Base-by-base conservation (phyloP, 148 eudicot genomes). In the Limonium bicolor region DNA sequence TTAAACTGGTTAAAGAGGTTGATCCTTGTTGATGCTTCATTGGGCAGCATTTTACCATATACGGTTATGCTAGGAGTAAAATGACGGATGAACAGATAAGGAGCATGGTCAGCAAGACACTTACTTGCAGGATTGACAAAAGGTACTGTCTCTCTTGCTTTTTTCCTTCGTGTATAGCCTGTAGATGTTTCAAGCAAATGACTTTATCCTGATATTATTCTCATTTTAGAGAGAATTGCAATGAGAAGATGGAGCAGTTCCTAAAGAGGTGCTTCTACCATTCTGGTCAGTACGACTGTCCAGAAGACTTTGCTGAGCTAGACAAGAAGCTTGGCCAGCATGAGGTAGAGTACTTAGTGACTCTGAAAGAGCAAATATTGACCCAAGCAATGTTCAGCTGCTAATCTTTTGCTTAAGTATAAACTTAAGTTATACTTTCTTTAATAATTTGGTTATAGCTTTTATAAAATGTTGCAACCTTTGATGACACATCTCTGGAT, bases 31-130 rank as follows among this genome's bases (percentile, higher is more conserved):
- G n/a, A n/a, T 46, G 41, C 34, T 61, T 58, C 19, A 59, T 10
- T 41, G 46, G 5, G 60, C 85, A 88, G 97, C 95, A 88, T 41
- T 88, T 88, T 46, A 88, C 87, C n/a, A 55, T 88, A 20, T 88
- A 59, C 62, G 97, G 97, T 50, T 88, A 88, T 80, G 94, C 97
- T 19, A 72, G 95, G 55, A 88, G 97, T 73, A 88, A 88, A 77
- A 84, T 88, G 97, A 80, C 73, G 47, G 97, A 88, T 71, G 95
- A 67, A 33, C 95, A 90, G 60, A 74, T 90, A 30, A 64, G 97
- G 54, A 69, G 44, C 55, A 90, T 80, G 93, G 87, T 84, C 59
- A 77, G 97, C 82, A 84, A 53, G 67, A 84, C 97, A 34, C 95
- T 88, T 46, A 84, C 87, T 61, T 88, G 97, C 72, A 70, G 97